Conservation (phyloP, 83 land plant genomes). For the Thuja plicata region DNA sequence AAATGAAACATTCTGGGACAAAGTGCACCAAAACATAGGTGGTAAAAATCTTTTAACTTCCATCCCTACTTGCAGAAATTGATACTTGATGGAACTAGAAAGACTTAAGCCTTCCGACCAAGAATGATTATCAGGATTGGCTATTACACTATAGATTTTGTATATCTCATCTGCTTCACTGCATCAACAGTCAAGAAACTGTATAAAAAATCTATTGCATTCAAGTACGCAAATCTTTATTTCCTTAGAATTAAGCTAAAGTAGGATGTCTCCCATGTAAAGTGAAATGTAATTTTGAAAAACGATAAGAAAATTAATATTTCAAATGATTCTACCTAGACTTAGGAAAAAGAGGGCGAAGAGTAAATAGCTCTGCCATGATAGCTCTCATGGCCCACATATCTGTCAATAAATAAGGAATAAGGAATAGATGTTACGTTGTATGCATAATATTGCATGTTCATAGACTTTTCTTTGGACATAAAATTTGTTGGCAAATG, state of each 20-base stretch:
- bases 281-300: background rate
- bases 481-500: too few relatives aligned
- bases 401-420: too few relatives aligned
- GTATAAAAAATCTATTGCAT: background rate
- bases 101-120: slow-evolving; percentile 38
- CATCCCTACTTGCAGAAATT: slow-evolving; percentile 38
- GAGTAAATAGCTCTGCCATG: too few relatives aligned
- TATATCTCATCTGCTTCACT: slow-evolving; percentile 47
- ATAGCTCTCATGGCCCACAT: too few relatives aligned
- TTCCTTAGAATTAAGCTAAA: background rate
- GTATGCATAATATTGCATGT: too few relatives aligned
- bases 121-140: slow-evolving; percentile 29
- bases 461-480: too few relatives aligned
- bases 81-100: slow-evolving; percentile 34
- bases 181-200: slow-evolving; percentile 3
- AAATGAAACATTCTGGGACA: background rate
- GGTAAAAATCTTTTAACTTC: background rate
- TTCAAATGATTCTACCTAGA: slow-evolving; percentile 27
- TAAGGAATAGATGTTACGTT: too few relatives aligned
- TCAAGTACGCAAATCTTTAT: background rate
- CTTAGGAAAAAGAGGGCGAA: too few relatives aligned
- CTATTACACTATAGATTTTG: slow-evolving; percentile 46
- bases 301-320: background rate
- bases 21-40: background rate
- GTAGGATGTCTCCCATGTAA: background rate